phyloP scores from a whole-genome alignment of 176 grass and related monocot genomes.

The Echinochloa phyllopogon region DNA sequence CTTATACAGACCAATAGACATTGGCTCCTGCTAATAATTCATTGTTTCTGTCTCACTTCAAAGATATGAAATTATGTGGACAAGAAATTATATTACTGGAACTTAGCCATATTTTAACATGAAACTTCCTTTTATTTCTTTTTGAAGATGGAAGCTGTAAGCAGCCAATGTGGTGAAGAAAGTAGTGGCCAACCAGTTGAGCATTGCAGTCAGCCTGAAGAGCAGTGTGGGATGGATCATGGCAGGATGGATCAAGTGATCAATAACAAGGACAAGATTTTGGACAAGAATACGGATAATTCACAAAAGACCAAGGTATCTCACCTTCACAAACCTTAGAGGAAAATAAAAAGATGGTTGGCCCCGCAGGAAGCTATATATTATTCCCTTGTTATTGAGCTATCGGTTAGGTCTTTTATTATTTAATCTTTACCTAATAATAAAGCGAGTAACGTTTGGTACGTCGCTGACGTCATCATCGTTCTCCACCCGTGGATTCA shows the following conservation, averaged over 20 bases:
- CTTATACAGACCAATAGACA: too few species aligned
- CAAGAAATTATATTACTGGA: neutral
- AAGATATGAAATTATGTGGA: slow-evolving; percentile 23
- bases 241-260: slow-evolving; percentile 17
- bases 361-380: neutral
- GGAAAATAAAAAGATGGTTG: slow-evolving; percentile 9
- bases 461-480: too few species aligned
- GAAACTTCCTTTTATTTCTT: neutral
- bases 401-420: slow-evolving; percentile 33
- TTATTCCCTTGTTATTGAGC: slow-evolving; percentile 13
- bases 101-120: slow-evolving; percentile 18
- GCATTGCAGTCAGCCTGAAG: slow-evolving; percentile 28
- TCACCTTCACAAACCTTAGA: slow-evolving; percentile 15
- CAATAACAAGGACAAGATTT: slow-evolving; percentile 25
- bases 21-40: slow-evolving; percentile 15
- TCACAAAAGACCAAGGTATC: slow-evolving; percentile 38
- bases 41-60: neutral
- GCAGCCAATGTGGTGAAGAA: slow-evolving; percentile 34
- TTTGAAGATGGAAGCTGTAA: slow-evolving; percentile 38
- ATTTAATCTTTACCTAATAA: too few species aligned
- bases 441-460: too few species aligned
- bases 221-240: slow-evolving; percentile 20
- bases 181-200: slow-evolving; percentile 29
- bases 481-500: too few species aligned
- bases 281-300: slow-evolving; percentile 28